phyloP scores from a whole-genome alignment of 1,139 yeast genomes.

The Yamadazyma diospyri region DNA sequence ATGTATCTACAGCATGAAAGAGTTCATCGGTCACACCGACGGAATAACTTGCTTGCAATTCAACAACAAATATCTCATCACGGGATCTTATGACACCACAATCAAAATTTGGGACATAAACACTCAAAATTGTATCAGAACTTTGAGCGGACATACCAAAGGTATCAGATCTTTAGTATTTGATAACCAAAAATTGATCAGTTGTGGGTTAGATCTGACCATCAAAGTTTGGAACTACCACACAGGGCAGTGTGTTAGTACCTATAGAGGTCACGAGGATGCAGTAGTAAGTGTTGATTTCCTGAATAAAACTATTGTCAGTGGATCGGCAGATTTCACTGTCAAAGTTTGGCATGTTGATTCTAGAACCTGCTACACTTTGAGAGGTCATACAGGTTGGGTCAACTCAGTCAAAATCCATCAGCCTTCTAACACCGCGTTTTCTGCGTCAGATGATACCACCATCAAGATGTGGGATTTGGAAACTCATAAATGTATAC shows the following conservation, averaged over 20 bases:
- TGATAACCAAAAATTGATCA: slow-evolving; percentile 83
- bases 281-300: slow-evolving; percentile 81
- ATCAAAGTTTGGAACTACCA: slow-evolving; percentile 95
- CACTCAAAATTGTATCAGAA: slow-evolving; percentile 72
- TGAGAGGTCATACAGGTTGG: slow-evolving; percentile 91
- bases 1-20: slow-evolving; percentile 62
- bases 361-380: slow-evolving; percentile 84
- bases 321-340: slow-evolving; percentile 90
- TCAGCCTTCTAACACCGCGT: slow-evolving; percentile 70
- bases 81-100: slow-evolving; percentile 89
- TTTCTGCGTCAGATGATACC: slow-evolving; percentile 87
- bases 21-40: slow-evolving; percentile 80
- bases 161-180: slow-evolving; percentile 83
- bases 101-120: slow-evolving; percentile 87
- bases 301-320: slow-evolving; percentile 76
- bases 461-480: slow-evolving; percentile 96
- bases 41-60: slow-evolving; percentile 86
- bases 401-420: slow-evolving; percentile 89
- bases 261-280: slow-evolving; percentile 89
- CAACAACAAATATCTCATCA: slow-evolving; percentile 69
- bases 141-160: slow-evolving; percentile 77
- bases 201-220: slow-evolving; percentile 89
- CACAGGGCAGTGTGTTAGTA: slow-evolving; percentile 90
- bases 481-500: slow-evolving; percentile 70
- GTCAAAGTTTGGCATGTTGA: slow-evolving; percentile 97